Conservation (phyloP, 805 yeast species). For the Blastobotrys muscicola region DNA sequence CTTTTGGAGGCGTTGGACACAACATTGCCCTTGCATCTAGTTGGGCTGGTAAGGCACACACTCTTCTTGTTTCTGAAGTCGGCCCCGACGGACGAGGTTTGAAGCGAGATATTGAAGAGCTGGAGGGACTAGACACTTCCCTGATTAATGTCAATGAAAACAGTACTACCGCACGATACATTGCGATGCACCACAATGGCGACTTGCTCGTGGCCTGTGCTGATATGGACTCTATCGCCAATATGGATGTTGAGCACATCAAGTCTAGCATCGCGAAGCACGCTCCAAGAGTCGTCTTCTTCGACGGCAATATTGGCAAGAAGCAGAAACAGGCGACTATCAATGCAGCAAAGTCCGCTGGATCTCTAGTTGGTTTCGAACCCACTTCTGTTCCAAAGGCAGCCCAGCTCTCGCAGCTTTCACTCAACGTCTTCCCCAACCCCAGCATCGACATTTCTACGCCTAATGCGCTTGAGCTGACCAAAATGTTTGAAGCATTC, state of each 20-base stretch:
- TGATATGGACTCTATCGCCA: constrained; percentile 67
- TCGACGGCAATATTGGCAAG: constrained; percentile 60
- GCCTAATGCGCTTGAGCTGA: constrained; percentile 62
- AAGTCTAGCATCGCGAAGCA: constrained; percentile 31
- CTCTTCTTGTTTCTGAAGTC: constrained; percentile 47
- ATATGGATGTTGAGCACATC: constrained; percentile 37
- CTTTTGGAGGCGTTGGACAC: constrained; percentile 79
- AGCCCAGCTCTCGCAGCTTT: constrained; percentile 31
- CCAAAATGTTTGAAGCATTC: constrained; percentile 44
- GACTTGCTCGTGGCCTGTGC: constrained; percentile 68
- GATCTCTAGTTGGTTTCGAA: constrained; percentile 44
- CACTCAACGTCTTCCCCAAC: constrained; percentile 35
- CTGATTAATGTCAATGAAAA: constrained; percentile 32
- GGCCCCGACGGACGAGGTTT: constrained; percentile 41
- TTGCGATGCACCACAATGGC: constrained; percentile 61
- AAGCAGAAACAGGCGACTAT: constrained; percentile 21
- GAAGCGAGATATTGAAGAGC: constrained; percentile 21
- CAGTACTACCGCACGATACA: constrained; percentile 57
- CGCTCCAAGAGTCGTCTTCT: constrained; percentile 41
- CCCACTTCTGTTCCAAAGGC: constrained; percentile 73
- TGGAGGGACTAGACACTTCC: constrained; percentile 21
- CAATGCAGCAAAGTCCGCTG: constrained; percentile 18
- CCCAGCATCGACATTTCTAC: constrained; percentile 40
- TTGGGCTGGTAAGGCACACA: constrained; percentile 24
- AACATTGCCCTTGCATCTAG: constrained; percentile 63